phyloP scores from a whole-genome alignment of 2,329 filamentous ascomycete species.

The Xenoacremonium recifei region DNA sequence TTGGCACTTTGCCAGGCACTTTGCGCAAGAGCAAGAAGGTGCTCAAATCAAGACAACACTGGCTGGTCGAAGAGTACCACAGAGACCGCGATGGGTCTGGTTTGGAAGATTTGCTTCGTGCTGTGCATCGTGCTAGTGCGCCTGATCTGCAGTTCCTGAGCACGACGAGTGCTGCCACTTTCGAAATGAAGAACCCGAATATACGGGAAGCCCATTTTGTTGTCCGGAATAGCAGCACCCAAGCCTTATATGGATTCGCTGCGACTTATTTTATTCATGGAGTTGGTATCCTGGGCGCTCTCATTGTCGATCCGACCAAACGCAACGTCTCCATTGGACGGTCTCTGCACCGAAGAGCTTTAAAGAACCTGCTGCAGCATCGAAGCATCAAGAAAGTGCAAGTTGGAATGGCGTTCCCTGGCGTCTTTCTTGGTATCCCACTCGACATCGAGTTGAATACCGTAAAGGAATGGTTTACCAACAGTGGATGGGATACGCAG shows the following conservation, averaged over 20 bases:
- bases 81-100: constrained; percentile 72
- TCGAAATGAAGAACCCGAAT: constrained; percentile 68
- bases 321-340: constrained; percentile 88
- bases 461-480: constrained; percentile 78
- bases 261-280: constrained; percentile 77
- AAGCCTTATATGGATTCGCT: constrained; percentile 87
- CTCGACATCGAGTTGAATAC: constrained; percentile 45
- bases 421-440: constrained; percentile 84
- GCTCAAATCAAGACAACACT: constrained; percentile 86
- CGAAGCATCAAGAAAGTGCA: constrained; percentile 76
- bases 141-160: constrained; percentile 69
- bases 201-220: constrained; percentile 86
- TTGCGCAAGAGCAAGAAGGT: constrained; percentile 85
- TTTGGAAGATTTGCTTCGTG: constrained; percentile 71
- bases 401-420: constrained; percentile 76
- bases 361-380: constrained; percentile 69
- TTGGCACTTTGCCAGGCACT: constrained; percentile 66
- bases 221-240: constrained; percentile 89
- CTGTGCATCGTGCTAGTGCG: constrained; percentile 64
- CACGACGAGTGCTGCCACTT: constrained; percentile 69
- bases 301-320: constrained; percentile 87
- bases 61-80: constrained; percentile 89
- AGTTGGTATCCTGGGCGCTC: constrained; percentile 74
- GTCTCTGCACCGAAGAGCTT: constrained; percentile 81
- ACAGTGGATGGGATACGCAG: constrained; percentile 79